These are phyloP conservation scores for Camellia oleifera DNA, from an alignment of 179 eudicot genomes.

Conservation along the genomic window DNA sequence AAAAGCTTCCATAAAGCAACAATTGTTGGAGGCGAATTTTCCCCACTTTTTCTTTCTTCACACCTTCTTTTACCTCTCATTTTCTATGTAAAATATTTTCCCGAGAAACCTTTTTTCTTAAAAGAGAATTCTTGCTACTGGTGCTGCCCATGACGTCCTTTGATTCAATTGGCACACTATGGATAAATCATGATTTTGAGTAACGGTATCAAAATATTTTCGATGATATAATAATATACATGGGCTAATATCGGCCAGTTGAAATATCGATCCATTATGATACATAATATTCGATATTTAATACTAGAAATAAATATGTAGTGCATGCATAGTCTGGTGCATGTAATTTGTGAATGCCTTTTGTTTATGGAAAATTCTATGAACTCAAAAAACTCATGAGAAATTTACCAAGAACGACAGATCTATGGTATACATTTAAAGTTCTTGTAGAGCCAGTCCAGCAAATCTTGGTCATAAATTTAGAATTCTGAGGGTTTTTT, in stretches of 20 bases:
- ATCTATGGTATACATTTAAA: background rate
- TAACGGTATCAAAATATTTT: too few species aligned
- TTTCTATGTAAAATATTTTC: background rate
- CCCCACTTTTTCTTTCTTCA: background rate
- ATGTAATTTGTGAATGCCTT: background rate
- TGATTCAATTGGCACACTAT: background rate
- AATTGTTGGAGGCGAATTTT: constrained; percentile 17
- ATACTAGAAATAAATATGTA: background rate
- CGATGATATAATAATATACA: too few species aligned
- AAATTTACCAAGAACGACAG: too few species aligned
- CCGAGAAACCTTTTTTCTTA: background rate
- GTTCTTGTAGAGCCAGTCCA: background rate
- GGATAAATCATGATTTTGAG: background rate
- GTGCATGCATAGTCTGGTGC: background rate
- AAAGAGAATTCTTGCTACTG: background rate
- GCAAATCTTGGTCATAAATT: background rate
- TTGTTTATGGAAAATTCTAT: background rate
- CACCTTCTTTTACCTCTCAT: background rate
- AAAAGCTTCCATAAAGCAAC: constrained; percentile 16
- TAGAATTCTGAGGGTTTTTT: background rate
- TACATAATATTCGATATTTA: too few species aligned
- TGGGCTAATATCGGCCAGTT: too few species aligned
- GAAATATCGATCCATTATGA: too few species aligned
- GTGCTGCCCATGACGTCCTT: constrained; percentile 4
- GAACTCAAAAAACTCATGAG: background rate